Percentiles rank a stretch among this genome's conserved stretches.
Conservation (phyloP, 306 rosid species). For the Gillenia trifoliata region DNA sequence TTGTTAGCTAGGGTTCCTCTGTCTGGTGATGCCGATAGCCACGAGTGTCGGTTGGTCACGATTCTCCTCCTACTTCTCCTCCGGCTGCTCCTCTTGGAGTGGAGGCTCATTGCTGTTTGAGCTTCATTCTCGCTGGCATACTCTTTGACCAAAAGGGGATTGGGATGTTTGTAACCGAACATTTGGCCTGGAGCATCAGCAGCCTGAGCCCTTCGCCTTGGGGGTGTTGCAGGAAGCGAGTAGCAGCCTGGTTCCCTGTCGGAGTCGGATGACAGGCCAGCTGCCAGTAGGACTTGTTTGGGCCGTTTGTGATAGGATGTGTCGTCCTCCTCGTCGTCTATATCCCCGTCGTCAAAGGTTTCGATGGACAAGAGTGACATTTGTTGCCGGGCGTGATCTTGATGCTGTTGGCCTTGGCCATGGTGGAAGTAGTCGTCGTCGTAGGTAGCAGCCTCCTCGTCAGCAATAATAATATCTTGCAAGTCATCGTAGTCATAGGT, state of each 20-base stretch:
- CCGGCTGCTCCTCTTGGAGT: conserved; percentile 30
- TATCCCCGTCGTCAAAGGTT: conserved; percentile 47
- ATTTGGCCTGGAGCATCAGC: not conserved
- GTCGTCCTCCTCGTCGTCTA: conserved; percentile 34
- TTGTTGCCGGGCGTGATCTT: conserved; percentile 1
- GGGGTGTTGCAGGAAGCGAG: conserved; percentile 63
- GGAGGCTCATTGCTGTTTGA: not conserved
- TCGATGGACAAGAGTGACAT: conserved; percentile 50
- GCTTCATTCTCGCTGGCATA: conserved; percentile 61
- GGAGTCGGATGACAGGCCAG: conserved; percentile 39
- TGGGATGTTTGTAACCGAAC: not conserved
- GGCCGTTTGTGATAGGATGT: not conserved
- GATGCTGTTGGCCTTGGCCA: not conserved
- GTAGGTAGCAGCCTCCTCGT: not conserved
- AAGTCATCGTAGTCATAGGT: conserved; percentile 25
- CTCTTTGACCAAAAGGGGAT: conserved; percentile 28
- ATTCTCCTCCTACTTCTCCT: conserved; percentile 20
- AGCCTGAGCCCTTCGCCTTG: conserved; percentile 17
- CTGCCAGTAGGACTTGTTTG: conserved; percentile 5
- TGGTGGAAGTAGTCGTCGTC: not conserved
- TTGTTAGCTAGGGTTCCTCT: not conserved
- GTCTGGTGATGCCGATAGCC: not conserved
- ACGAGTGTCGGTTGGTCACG: not conserved
- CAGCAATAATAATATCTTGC: conserved; percentile 22
- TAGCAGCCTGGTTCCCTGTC: conserved; percentile 45